Evolutionary conservation across 371 early-diverging fungal species (phyloP).

Genomic region (Actinomortierella ambigua): DNA sequence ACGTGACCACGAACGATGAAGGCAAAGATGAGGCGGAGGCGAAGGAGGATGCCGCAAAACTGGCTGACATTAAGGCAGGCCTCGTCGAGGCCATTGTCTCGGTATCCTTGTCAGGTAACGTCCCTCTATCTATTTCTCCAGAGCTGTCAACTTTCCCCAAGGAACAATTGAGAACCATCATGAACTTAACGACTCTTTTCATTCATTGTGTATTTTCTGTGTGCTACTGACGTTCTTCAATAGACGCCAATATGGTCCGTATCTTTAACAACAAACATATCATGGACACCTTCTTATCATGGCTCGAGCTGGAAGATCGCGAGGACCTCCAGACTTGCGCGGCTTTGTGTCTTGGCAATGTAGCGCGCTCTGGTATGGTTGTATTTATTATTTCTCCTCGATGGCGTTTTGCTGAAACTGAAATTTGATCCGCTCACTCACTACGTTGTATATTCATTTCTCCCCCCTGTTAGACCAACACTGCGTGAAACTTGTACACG

Average conservation of each 20-base stretch:
- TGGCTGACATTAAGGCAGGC: slow-evolving; percentile 51
- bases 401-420: not conserved
- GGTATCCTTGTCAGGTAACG: slow-evolving; percentile 53
- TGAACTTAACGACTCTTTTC: not conserved
- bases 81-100: slow-evolving; percentile 53
- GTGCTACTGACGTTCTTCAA: not conserved
- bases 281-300: slow-evolving; percentile 51
- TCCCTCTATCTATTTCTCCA: not conserved
- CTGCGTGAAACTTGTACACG: slow-evolving; percentile 62
- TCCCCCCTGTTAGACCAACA: slow-evolving; percentile 50
- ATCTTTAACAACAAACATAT: slow-evolving; percentile 52
- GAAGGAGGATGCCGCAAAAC: slow-evolving; percentile 48
- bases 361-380: slow-evolving; percentile 60
- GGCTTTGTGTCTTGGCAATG: slow-evolving; percentile 62
- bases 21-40: slow-evolving; percentile 55
- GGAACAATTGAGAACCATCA: not conserved
- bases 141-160: not conserved
- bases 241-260: slow-evolving; percentile 56
- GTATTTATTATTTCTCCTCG: not conserved
- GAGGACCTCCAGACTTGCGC: slow-evolving; percentile 53
- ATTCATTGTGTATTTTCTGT: not conserved
- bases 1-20: slow-evolving; percentile 44
- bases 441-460: not conserved
- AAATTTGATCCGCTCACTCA: not conserved
- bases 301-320: slow-evolving; percentile 50